Evolutionary conservation across 2,329 filamentous ascomycete genomes (phyloP), one percentile per base, ranked within the genome.

Genomic region (Tolypocladium guangdongense): DNA sequence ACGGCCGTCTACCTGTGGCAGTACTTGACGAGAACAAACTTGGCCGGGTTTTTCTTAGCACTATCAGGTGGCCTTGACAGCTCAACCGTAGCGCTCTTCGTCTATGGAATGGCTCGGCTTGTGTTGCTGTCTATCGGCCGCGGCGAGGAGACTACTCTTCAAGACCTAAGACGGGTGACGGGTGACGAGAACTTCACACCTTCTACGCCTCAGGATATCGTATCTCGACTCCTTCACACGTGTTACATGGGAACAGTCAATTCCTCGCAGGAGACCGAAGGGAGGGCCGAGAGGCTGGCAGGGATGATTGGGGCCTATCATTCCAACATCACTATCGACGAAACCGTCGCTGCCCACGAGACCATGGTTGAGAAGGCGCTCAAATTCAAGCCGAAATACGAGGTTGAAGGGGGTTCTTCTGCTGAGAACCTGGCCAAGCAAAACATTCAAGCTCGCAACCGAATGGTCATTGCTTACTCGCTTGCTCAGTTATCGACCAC

Each of bases 381-480:
- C 2, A 55, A 61, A 30, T 66, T 66, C 39, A 59, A 59, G 24
- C 62, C 66, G 2, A 60, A 58, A 50, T 68, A 61, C 77, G 77
- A 75, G 54, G 75, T 54, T 7, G 45, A 52, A 14, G 54, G 54
- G 27, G 54, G 51, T 7, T 45, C 50, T 2, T n/a, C 14, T 0
- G 70, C 78, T 2, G 80, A 85, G 61, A 86, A 86, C 55, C 67
- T 84, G 1, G 81, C 81, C 0, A 67, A 83, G n/a, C 83, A 87
- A 58, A 87, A 87, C 62, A 82, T 87, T 51, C 84, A 87, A 55
- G 83, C 83, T 5, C 72, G 83, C 11, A 74, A 77, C 20, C 72
- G 84, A 43, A 85, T 87, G 78, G 81, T 88, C 2, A 70, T 82
- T 2, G 74, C 79, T 8, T 88, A 87, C 63, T 68, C 79, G 30